Evolutionary conservation across 257 asterid species (phyloP).

Genomic region (Paraleonurus japonicus): DNA sequence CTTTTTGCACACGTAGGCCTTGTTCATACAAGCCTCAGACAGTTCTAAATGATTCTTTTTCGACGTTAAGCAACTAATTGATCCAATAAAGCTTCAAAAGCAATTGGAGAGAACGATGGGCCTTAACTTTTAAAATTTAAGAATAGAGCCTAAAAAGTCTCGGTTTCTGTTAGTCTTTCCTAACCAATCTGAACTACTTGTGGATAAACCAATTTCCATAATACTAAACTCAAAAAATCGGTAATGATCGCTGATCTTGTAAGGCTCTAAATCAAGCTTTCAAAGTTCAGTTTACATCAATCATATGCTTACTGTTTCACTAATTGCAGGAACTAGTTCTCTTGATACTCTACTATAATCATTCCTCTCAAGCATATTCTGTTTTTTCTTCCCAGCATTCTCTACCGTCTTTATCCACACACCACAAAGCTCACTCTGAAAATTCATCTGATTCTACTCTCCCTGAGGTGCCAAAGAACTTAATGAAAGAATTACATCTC

Average conservation of each 20-base stretch:
- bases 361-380: background rate
- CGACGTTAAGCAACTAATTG: background rate
- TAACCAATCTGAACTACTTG: background rate
- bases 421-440: background rate
- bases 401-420: background rate
- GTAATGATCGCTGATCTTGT: background rate
- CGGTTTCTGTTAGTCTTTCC: background rate
- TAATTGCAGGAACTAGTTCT: background rate
- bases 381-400: background rate
- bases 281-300: background rate
- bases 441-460: background rate
- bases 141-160: background rate
- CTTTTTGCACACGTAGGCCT: background rate
- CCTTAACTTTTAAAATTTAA: background rate
- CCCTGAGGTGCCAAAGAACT: background rate
- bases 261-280: background rate
- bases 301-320: background rate
- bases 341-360: background rate
- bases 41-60: background rate
- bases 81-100: background rate
- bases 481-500: no score
- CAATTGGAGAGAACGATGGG: background rate
- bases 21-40: background rate
- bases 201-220: background rate
- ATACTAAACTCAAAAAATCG: background rate